Percentiles rank a stretch among this genome's conserved stretches.
Conservation (phyloP, 83 land plant genomes). For the Isoetes engelmannii region DNA sequence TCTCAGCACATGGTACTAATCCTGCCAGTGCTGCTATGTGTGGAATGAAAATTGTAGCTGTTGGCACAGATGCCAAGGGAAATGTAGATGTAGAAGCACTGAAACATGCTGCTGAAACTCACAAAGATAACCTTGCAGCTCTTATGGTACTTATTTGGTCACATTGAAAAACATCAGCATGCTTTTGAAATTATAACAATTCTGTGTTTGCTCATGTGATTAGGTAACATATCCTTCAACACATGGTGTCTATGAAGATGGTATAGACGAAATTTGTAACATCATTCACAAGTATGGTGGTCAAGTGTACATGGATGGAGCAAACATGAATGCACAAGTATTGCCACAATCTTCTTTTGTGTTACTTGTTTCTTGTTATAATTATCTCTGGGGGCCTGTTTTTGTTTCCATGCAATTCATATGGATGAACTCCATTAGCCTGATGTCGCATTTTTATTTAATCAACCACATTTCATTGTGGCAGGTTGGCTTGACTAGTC, state of each 20-base stretch:
- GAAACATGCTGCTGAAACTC: slow-evolving; percentile 73
- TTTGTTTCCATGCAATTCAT: not conserved
- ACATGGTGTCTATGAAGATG: slow-evolving; percentile 99
- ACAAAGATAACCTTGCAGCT: slow-evolving; percentile 84
- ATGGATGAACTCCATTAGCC: not conserved
- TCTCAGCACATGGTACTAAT: slow-evolving; percentile 97
- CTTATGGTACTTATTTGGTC: slow-evolving; percentile 57
- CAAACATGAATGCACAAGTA: slow-evolving; percentile 99
- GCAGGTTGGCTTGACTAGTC: slow-evolving; percentile 97
- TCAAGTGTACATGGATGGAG: slow-evolving; percentile 99
- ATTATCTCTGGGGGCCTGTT: not conserved
- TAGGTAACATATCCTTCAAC: slow-evolving; percentile 99
- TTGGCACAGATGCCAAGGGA: slow-evolving; percentile 96
- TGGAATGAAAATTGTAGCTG: slow-evolving; percentile 94
- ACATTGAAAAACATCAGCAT: not conserved
- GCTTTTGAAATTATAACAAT: too few species aligned
- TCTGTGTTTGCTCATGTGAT: too few species aligned
- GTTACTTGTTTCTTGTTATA: not conserved
- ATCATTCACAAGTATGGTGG: slow-evolving; percentile 98
- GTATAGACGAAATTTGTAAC: slow-evolving; percentile 93
- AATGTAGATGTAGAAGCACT: slow-evolving; percentile 87
- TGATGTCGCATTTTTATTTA: not conserved
- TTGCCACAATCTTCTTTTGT: not conserved
- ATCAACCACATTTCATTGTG: too few species aligned
- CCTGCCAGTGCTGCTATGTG: slow-evolving; percentile 99